Evolutionary conservation across 805 yeast species (phyloP).

Genomic region (Zygosaccharomyces lentus): DNA sequence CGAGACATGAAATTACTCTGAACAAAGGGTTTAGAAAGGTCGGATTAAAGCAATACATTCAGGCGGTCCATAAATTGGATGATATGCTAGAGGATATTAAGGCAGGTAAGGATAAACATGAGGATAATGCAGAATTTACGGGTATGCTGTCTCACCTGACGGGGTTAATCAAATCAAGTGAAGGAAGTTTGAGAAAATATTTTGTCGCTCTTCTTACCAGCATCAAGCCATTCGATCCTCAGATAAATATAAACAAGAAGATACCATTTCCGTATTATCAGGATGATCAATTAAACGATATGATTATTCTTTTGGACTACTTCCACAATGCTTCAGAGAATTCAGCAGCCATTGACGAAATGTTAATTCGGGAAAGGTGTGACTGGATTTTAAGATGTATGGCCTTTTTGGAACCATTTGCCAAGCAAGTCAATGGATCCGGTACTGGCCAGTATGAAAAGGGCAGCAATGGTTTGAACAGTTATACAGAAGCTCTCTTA

Average conservation of each 20-base stretch:
- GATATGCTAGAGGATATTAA: conserved; percentile 43
- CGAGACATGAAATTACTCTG: conserved; percentile 38
- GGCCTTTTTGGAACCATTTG: conserved; percentile 44
- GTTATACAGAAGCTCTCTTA: conserved; percentile 50
- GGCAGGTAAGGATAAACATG: conserved; percentile 25
- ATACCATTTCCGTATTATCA: conserved; percentile 41
- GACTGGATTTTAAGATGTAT: conserved; percentile 42
- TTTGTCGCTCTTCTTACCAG: conserved; percentile 44
- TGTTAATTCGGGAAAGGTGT: conserved; percentile 41
- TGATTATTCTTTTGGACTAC: conserved; percentile 43
- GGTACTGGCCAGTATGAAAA: conserved; percentile 52
- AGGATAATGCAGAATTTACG: conserved; percentile 45
- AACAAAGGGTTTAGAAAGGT: conserved; percentile 33
- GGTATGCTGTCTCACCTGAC: conserved; percentile 64
- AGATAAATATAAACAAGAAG: conserved; percentile 38
- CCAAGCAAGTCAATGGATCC: conserved; percentile 38
- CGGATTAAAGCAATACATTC: conserved; percentile 37
- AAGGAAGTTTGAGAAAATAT: conserved; percentile 47
- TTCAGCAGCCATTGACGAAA: conserved; percentile 33
- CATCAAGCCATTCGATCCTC: conserved; percentile 45
- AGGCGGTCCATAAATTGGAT: conserved; percentile 43
- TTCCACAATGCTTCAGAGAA: conserved; percentile 37
- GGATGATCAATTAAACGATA: conserved; percentile 36
- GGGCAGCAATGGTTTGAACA: conserved; percentile 55
- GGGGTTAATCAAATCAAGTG: conserved; percentile 53